A percentile compares a stretch with the other conserved stretches of the same genome.
phyloP scores from a whole-genome alignment of 257 asterid species.

The Rauvolfia tetraphylla region DNA sequence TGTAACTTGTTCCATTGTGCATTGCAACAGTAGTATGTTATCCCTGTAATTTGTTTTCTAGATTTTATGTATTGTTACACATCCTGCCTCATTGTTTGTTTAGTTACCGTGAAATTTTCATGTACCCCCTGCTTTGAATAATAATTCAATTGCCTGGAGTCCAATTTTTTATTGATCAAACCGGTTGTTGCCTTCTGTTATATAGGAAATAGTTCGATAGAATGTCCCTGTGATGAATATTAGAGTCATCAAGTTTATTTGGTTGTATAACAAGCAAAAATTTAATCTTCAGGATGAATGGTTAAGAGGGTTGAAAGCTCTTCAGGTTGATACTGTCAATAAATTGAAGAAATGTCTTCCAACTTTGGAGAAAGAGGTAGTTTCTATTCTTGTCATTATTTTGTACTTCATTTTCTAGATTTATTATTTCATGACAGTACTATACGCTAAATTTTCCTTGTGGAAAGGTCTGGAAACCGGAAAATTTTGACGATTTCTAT shows the following conservation, averaged over 20 bases:
- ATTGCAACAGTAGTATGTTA: not conserved
- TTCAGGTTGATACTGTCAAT: constrained; percentile 47
- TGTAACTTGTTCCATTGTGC: not conserved
- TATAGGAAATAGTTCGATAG: not conserved
- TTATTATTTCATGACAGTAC: constrained; percentile 2
- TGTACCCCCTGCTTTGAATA: no score
- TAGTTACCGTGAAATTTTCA: not conserved
- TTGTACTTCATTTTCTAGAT: not conserved
- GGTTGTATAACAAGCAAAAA: not conserved
- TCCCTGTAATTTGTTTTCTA: not conserved
- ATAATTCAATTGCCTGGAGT: no score
- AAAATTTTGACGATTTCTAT: constrained; percentile 64
- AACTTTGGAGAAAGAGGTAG: constrained; percentile 70
- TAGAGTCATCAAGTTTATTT: not conserved
- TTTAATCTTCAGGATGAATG: constrained; percentile 63
- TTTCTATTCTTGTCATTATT: not conserved
- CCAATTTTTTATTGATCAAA: no score
- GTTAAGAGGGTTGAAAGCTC: constrained; percentile 64
- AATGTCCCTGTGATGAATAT: not conserved
- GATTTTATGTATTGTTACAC: not conserved
- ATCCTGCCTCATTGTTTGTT: not conserved
- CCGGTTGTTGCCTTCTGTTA: no score
- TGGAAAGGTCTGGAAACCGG: constrained; percentile 59
- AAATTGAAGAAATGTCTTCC: constrained; percentile 60
- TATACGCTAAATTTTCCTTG: constrained; percentile 16